phyloP scores from a whole-genome alignment of 1,284 basidiomycete species.

The Dichomitus squalens region DNA sequence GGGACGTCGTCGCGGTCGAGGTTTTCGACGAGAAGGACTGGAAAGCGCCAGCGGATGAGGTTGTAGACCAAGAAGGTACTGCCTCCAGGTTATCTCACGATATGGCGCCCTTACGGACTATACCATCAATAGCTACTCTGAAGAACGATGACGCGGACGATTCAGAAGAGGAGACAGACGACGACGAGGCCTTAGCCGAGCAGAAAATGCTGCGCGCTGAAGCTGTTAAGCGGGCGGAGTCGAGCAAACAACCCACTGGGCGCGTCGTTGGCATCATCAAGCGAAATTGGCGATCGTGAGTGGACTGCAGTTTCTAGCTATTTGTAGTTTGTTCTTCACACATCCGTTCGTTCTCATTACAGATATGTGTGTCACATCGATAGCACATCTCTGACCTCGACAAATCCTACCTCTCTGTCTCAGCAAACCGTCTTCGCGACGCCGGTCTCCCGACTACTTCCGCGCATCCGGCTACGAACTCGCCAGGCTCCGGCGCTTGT shows the following conservation, averaged over 20 bases:
- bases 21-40: slow-evolving; percentile 89
- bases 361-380: slow-evolving; percentile 98
- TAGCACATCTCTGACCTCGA: slow-evolving; percentile 81
- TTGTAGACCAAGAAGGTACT: slow-evolving; percentile 89
- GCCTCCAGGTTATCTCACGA: slow-evolving; percentile 11
- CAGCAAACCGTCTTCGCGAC: slow-evolving; percentile 95
- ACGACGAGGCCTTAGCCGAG: slow-evolving; percentile 54
- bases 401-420: slow-evolving; percentile 79
- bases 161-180: slow-evolving; percentile 57
- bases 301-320: slow-evolving; percentile 19
- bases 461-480: slow-evolving; percentile 92
- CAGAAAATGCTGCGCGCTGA: slow-evolving; percentile 46
- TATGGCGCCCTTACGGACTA: slow-evolving; percentile 1
- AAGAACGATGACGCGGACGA: slow-evolving; percentile 91
- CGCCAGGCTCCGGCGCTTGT: slow-evolving; percentile 90
- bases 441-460: slow-evolving; percentile 89
- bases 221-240: slow-evolving; percentile 39
- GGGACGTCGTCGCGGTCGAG: slow-evolving; percentile 92
- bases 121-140: slow-evolving; percentile 61
- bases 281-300: slow-evolving; percentile 92
- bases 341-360: slow-evolving; percentile 8
- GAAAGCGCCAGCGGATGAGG: slow-evolving; percentile 92
- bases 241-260: slow-evolving; percentile 87
- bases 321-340: slow-evolving; percentile 9
- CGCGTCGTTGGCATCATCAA: slow-evolving; percentile 91